Evolutionary conservation across 2,329 filamentous ascomycete genomes (phyloP).

Genomic region (Xylariaceae sp.): DNA sequence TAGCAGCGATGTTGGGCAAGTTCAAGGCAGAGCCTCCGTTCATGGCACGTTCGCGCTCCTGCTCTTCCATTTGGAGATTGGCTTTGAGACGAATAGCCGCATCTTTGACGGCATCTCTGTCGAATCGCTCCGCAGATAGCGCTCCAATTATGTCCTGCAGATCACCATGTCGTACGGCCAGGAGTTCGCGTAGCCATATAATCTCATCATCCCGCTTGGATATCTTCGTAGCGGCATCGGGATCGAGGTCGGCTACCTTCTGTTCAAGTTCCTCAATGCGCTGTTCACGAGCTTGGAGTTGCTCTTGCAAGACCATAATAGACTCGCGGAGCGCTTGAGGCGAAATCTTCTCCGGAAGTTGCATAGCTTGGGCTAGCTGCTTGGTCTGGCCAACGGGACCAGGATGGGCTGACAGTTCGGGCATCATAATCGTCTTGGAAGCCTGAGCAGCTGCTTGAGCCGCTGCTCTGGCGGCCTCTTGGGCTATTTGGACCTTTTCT

Average conservation of each 20-base stretch:
- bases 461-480: conserved; percentile 78
- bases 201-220: conserved; percentile 93
- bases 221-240: conserved; percentile 73
- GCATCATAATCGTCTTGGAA: conserved; percentile 32
- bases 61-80: conserved; percentile 96
- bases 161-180: conserved; percentile 85
- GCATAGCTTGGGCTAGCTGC: conserved; percentile 37
- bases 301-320: conserved; percentile 92
- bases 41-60: conserved; percentile 82
- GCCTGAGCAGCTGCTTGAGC: conserved; percentile 53
- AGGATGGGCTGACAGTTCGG: conserved; percentile 42
- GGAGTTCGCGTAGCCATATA: conserved; percentile 85
- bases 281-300: conserved; percentile 88
- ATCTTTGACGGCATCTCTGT: conserved; percentile 76
- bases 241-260: conserved; percentile 61
- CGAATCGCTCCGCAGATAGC: conserved; percentile 67
- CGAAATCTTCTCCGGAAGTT: conserved; percentile 78
- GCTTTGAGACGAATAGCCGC: conserved; percentile 88
- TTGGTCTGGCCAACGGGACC: conserved; percentile 39
- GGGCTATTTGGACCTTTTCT: conserved; percentile 85
- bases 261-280: conserved; percentile 83
- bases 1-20: conserved; percentile 70
- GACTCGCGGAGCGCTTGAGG: conserved; percentile 92
- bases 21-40: conserved; percentile 61
- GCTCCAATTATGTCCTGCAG: conserved; percentile 84